A percentile compares a stretch with the other conserved stretches of the same genome.
Conservation (phyloP, 768 basidiomycete genomes). For the Amanita molliuscula region DNA sequence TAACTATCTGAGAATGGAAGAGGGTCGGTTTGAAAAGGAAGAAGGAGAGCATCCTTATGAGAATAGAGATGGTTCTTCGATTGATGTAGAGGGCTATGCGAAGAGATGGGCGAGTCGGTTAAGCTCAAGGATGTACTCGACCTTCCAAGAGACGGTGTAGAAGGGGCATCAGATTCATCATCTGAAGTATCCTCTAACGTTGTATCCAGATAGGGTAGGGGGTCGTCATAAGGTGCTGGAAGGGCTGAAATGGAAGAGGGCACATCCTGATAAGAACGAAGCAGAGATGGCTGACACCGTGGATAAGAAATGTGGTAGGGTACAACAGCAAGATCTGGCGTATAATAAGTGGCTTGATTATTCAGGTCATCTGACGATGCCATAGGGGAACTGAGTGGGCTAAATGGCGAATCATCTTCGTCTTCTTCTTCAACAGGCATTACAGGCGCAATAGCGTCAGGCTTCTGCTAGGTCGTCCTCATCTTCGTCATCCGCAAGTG, state of each 20-base stretch:
- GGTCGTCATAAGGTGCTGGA: conserved; percentile 36
- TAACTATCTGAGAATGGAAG: conserved; percentile 56
- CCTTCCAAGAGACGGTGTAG: conserved; percentile 49
- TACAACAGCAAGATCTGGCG: conserved; percentile 32
- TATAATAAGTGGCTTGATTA: conserved; percentile 36
- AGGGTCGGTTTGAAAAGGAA: conserved; percentile 59
- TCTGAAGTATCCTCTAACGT: conserved; percentile 73
- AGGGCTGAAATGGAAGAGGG: conserved; percentile 36
- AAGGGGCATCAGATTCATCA: conserved; percentile 69
- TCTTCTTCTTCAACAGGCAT: conserved; percentile 52
- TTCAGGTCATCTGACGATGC: conserved; percentile 71
- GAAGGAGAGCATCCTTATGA: conserved; percentile 49
- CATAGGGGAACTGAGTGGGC: conserved; percentile 59
- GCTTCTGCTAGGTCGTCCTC: conserved; percentile 42
- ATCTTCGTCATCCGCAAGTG: conserved; percentile 61
- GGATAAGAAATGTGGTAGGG: conserved; percentile 55
- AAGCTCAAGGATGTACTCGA: conserved; percentile 48
- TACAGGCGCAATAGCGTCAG: conserved; percentile 35
- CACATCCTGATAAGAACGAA: conserved; percentile 37
- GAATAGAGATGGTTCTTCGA: conserved; percentile 51
- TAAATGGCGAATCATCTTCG: conserved; percentile 53
- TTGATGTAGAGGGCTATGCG: conserved; percentile 37
- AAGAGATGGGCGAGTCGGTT: conserved; percentile 38
- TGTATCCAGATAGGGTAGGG: conserved; percentile 67
- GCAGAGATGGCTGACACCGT: conserved; percentile 44